Base-by-base conservation (phyloP, 495 filamentous ascomycete genomes). In the Talaromyces stipitatus region DNA sequence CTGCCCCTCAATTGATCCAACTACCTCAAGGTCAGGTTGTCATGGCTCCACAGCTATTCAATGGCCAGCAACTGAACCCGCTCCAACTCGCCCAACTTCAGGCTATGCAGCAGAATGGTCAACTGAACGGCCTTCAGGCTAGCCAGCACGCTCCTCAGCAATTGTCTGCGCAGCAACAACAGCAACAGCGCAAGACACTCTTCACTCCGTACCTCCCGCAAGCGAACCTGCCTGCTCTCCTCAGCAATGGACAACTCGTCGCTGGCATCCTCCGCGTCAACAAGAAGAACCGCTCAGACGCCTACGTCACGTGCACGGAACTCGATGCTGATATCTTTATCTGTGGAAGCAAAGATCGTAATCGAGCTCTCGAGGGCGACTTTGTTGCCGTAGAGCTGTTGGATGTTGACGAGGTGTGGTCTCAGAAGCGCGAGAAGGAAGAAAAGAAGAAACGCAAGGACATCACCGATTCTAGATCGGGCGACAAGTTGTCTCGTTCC, bases 361-460 rank as follows among this genome's bases (percentile, higher is more conserved):
- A 98, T 67, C 86, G 94, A 64, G 94, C 94, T 28, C 78, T 98
- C 24, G 94, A 97, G 73, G 94, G 94, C 57, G 94, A 98, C 67
- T 81, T 92, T 54, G 94, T 98, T 53, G 94, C 94, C 28, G 84
- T 98, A 54, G 94, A 98, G 69, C 85, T 98, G 18, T 85, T 98
- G 26, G 94, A 98, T 67, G 94, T 98, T 2, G 94, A 97, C 68
- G 94, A 98, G 65, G 94, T 98, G 9, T 98, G 94, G 94, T 83
- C 86, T 14, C 94, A 98, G 74, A 98, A 98, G 78, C 88, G 90
- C 22, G 94, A 98, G 69, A 98, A 98, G 67, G 94, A 98, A 69
- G 94, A 98, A 65, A 98, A 98, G 79, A 98, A 98, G 85, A 97
- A 97, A 77, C 88, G 94, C 68, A 98, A 98, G 78, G 94, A 98